Evolutionary conservation across 352 stramenopile genomes (phyloP).

Genomic region (Phytophthora pluvialis): DNA sequence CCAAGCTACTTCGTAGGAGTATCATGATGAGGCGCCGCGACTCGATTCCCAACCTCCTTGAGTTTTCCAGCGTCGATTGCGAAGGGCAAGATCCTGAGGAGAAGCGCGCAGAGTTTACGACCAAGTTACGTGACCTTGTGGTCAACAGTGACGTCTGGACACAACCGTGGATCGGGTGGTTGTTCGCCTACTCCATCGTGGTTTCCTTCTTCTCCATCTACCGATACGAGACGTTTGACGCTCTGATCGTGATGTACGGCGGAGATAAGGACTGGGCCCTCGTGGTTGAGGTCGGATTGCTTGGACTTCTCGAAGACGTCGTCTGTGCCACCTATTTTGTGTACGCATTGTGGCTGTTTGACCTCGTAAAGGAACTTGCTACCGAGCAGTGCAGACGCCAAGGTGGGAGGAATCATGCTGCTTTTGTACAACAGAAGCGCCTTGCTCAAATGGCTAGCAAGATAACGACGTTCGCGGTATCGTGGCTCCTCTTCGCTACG

Average conservation of each 20-base stretch:
- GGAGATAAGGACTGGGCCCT: constrained; percentile 9
- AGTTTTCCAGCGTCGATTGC: too few species aligned
- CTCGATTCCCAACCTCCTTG: too few species aligned
- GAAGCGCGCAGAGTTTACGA: too few species aligned
- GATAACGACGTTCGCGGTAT: constrained; percentile 6
- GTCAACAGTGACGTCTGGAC: not conserved
- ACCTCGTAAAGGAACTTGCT: constrained; percentile 1
- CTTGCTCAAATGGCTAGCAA: too few species aligned
- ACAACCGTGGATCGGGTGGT: constrained; percentile 21
- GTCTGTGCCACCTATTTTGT: constrained; percentile 39
- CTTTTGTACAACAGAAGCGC: too few species aligned
- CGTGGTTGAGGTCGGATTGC: constrained; percentile 19
- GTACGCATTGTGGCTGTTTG: constrained; percentile 25
- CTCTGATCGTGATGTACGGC: constrained; percentile 28
- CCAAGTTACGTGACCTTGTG: too few species aligned
- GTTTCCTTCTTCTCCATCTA: constrained; percentile 29
- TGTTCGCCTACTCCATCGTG: constrained; percentile 23
- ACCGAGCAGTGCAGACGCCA: not conserved
- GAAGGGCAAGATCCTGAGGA: too few species aligned
- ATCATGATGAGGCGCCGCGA: too few species aligned
- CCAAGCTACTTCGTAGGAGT: too few species aligned
- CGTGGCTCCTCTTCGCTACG: not conserved
- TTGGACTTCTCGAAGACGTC: constrained; percentile 36
- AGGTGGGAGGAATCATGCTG: not conserved
- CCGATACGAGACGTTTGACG: constrained; percentile 21